Conservation (phyloP, 2,329 filamentous ascomycete genomes). For the Penicillium sclerotiorum region DNA sequence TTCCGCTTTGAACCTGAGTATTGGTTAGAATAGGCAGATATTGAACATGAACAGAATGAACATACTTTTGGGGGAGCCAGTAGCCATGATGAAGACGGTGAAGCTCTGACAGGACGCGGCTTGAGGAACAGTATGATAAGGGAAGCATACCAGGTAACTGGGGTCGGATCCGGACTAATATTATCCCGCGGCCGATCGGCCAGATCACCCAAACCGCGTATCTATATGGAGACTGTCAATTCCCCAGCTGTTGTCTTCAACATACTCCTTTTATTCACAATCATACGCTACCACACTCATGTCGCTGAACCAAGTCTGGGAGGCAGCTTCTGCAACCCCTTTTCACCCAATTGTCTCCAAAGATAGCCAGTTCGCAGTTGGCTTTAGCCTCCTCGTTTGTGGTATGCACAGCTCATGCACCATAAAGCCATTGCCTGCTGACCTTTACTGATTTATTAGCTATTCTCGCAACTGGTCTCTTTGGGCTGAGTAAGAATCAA, state of each 20-base stretch:
- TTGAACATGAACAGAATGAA: background rate
- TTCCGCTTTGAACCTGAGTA: constrained; percentile 49
- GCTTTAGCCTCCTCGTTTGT: constrained; percentile 71
- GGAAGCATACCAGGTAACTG: constrained; percentile 4
- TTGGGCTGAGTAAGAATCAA: constrained; percentile 75
- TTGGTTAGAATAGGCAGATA: background rate
- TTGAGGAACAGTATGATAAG: constrained; percentile 1
- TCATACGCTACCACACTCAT: constrained; percentile 34
- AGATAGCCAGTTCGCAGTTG: constrained; percentile 79
- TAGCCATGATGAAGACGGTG: constrained; percentile 16
- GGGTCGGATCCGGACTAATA: constrained; percentile 16
- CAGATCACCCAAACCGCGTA: constrained; percentile 22
- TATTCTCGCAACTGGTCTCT: constrained; percentile 73
- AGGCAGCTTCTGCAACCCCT: constrained; percentile 83
- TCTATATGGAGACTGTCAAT: constrained; percentile 3
- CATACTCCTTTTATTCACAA: constrained; percentile 1
- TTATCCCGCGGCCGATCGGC: constrained; percentile 17
- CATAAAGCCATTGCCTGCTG: constrained; percentile 6
- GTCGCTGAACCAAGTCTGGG: constrained; percentile 88
- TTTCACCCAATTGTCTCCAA: constrained; percentile 81
- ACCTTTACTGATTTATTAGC: constrained; percentile 44
- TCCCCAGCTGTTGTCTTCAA: background rate
- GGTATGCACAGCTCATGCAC: constrained; percentile 48
- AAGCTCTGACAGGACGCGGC: background rate
- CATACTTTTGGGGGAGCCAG: constrained; percentile 39